Base-by-base conservation (phyloP, 2,329 filamentous ascomycete genomes). In the Myriosclerotinia curreyana region DNA sequence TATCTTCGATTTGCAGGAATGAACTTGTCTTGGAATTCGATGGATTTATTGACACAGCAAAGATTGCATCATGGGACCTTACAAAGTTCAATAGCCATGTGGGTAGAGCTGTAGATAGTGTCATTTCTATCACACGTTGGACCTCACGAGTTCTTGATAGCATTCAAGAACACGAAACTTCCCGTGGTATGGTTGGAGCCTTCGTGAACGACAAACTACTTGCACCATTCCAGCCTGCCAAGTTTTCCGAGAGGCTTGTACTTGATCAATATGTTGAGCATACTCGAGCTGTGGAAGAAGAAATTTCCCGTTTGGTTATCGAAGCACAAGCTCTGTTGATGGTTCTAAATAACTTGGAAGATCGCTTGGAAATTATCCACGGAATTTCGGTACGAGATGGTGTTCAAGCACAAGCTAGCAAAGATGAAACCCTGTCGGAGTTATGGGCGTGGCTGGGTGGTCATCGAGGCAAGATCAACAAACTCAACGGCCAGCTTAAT, bases 11-110 rank as follows among this genome's bases (percentile, higher is more conserved):
- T 36, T 48, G n/a, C 49, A 84, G 84, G 38, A 83, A 88, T 44
- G 88, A 92, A 75, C 82, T 96, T 15, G 84, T 90, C 5, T 81
- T 87, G 28, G 90, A 94, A 73, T 89, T 96, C 64, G 84, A 89
- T 67, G 84, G 84, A 58, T 96, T 93, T 75, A 85, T 95, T 69
- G 85, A 88, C 12, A 86, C 84, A 0, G 86, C 88, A 2, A 80
- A 85, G 4, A 80, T 82, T 54, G 86, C 88, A 1, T 85, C 88
- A 5, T 80, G 82, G 52, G 86, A 90, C 64, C 80, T 95, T 5
- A 86, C 88, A 66, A 83, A 81, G 65, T 95, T 93, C 81, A 93
- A 93, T 76, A 86, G 84, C 0, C 87, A 89, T 69, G 87, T 93
- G 68, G 89, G 89, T 5, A 82, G 85, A 14, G 86, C 88, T 1